phyloP scores from a whole-genome alignment of 352 stramenopile genomes.

The Pythium aphanidermatum region DNA sequence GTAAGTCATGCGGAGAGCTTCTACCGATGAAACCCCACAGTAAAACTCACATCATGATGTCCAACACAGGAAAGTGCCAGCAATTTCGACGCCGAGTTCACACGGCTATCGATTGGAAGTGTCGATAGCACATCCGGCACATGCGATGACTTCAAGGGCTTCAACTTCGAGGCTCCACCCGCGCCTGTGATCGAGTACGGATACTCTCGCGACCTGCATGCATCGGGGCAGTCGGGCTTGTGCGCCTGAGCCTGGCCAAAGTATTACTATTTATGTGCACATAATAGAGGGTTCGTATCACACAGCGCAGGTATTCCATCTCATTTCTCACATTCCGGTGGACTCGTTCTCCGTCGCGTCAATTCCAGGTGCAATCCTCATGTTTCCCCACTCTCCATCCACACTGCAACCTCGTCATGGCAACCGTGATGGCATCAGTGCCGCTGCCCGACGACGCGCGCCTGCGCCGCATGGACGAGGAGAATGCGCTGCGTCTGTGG shows the following conservation, averaged over 20 bases:
- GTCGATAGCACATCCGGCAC: slow-evolving; percentile 22
- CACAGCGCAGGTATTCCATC: no score
- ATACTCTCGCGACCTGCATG: slow-evolving; percentile 35
- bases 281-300: no score
- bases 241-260: slow-evolving; percentile 8
- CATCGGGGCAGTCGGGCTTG: slow-evolving; percentile 12
- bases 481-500: slow-evolving; percentile 44
- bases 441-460: slow-evolving; percentile 4
- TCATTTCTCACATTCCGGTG: no score
- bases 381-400: no score
- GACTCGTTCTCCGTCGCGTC: no score
- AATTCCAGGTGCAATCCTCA: no score
- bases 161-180: slow-evolving; percentile 73
- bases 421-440: neutral
- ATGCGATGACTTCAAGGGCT: slow-evolving; percentile 76
- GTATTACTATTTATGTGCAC: slow-evolving; percentile 4
- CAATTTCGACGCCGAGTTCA: slow-evolving; percentile 89
- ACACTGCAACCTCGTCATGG: no score
- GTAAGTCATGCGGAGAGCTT: slow-evolving; percentile 23
- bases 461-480: slow-evolving; percentile 24
- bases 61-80: slow-evolving; percentile 54
- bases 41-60: no score
- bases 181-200: slow-evolving; percentile 48
- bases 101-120: slow-evolving; percentile 41
- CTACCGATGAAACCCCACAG: no score